Evolutionary conservation across 106 monocot species (phyloP).

Genomic region (Triglochin maritima): DNA sequence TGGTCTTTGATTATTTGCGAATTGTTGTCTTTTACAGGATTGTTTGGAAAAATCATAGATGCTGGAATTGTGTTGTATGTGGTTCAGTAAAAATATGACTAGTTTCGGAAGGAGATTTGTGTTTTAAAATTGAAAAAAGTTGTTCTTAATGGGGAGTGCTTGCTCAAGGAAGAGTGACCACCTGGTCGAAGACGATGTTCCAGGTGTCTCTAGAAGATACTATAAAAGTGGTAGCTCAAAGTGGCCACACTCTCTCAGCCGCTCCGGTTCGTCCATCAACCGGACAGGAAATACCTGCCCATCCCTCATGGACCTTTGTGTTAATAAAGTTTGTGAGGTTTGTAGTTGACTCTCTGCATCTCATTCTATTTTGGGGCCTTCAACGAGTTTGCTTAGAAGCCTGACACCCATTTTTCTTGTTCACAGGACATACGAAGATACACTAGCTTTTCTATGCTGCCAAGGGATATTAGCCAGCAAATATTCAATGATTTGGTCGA

Average conservation of each 20-base stretch:
- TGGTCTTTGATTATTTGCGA: too few species aligned
- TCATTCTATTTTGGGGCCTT: not conserved
- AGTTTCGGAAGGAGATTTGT: not conserved
- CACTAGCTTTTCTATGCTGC: constrained; percentile 70
- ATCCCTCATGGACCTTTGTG: constrained; percentile 77
- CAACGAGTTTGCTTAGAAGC: not conserved
- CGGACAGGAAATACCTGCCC: constrained; percentile 35
- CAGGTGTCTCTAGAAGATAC: constrained; percentile 25
- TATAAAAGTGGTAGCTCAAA: constrained; percentile 76
- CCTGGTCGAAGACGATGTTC: constrained; percentile 32
- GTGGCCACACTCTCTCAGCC: constrained; percentile 57
- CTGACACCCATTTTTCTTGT: not conserved
- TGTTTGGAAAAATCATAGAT: not conserved
- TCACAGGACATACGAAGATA: constrained; percentile 79
- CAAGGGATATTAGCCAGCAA: constrained; percentile 95
- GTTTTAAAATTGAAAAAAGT: not conserved
- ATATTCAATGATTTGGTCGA: constrained; percentile 85
- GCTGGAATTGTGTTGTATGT: not conserved
- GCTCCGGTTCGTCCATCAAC: constrained; percentile 26
- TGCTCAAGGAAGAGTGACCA: constrained; percentile 84
- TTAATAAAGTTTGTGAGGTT: constrained; percentile 72
- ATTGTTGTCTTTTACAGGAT: not conserved
- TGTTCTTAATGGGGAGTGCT: constrained; percentile 59
- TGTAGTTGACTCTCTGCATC: too few species aligned
- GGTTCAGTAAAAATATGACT: not conserved